Conservation (phyloP, 305 asterid species). For the Coffea humblotiana region DNA sequence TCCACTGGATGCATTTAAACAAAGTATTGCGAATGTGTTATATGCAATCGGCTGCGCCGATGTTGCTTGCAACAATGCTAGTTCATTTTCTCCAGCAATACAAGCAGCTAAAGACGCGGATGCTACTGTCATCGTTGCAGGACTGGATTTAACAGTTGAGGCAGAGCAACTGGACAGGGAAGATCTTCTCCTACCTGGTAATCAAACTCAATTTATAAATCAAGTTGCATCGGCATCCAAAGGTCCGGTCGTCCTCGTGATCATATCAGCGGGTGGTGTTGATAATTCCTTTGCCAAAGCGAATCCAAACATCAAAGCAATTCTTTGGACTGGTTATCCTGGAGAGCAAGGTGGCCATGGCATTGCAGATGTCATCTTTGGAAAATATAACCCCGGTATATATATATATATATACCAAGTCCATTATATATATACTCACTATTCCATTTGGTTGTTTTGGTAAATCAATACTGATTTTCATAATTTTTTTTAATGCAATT, state of each 20-base stretch:
- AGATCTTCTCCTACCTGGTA: not conserved
- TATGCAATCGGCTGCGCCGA: not conserved
- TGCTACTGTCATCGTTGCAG: not conserved
- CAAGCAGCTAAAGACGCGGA: not conserved
- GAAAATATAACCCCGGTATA: conserved; percentile 26
- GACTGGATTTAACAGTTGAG: not conserved
- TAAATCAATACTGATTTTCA: too few relatives aligned
- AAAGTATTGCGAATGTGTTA: not conserved
- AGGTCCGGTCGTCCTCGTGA: conserved; percentile 33
- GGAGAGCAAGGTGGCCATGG: conserved; percentile 44
- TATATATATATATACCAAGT: too few relatives aligned
- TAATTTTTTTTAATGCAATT: too few relatives aligned
- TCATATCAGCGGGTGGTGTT: conserved; percentile 39
- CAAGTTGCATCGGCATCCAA: conserved; percentile 21
- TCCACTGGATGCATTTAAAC: not conserved
- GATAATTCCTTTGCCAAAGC: conserved; percentile 37
- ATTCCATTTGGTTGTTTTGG: not conserved
- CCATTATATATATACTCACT: too few relatives aligned
- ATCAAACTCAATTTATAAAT: not conserved
- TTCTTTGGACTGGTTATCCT: conserved; percentile 49
- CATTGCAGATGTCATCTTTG: conserved; percentile 35
- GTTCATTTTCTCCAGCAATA: not conserved
- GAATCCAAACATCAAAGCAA: conserved; percentile 23
- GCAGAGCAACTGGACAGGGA: not conserved
- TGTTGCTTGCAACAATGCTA: not conserved